phyloP scores from a whole-genome alignment of 768 basidiomycete genomes.

The Auriculariales sp. region DNA sequence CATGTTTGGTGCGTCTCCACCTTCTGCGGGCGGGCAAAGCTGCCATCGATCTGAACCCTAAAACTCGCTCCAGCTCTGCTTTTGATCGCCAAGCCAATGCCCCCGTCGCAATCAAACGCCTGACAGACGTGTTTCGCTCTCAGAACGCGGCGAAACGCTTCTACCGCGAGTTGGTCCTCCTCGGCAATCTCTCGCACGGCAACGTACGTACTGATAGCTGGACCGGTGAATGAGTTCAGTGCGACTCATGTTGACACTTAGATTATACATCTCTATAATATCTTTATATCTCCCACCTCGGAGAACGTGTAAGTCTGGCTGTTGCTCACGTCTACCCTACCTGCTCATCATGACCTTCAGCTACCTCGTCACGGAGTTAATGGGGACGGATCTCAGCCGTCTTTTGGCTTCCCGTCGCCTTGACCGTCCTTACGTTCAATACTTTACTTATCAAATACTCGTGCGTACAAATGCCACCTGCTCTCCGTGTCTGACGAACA shows the following conservation, averaged over 20 bases:
- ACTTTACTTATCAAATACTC: not conserved
- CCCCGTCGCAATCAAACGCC: not conserved
- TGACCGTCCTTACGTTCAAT: not conserved
- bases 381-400: not conserved
- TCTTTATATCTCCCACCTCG: not conserved
- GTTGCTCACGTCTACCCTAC: not conserved
- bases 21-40: not conserved
- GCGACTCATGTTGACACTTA: no score
- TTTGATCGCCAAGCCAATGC: not conserved
- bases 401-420: not conserved
- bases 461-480: not conserved
- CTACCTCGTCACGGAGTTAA: not conserved
- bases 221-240: no score
- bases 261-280: constrained; percentile 1
- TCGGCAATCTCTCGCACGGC: not conserved
- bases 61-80: not conserved
- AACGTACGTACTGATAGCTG: not conserved
- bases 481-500: not conserved
- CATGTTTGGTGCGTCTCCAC: not conserved
- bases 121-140: not conserved
- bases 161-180: not conserved
- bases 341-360: not conserved
- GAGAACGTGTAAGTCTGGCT: not conserved
- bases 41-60: no score
- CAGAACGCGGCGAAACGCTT: not conserved